phyloP scores from a whole-genome alignment of 352 stramenopile genomes.

The Thalassiosira allenii region DNA sequence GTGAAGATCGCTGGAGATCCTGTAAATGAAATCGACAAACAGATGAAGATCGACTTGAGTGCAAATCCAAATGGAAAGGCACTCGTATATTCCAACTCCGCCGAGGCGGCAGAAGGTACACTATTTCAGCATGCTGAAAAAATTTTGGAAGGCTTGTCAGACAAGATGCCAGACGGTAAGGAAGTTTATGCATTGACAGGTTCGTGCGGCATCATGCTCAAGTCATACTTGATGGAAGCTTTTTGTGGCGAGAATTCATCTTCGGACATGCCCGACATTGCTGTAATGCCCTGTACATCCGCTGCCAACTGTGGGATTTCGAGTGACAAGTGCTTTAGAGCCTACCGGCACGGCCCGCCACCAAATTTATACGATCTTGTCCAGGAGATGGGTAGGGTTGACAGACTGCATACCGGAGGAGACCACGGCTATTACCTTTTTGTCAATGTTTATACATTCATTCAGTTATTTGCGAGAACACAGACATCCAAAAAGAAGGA shows the following conservation, averaged over 20 bases:
- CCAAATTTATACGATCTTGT: not conserved
- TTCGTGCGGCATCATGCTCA: constrained; percentile 13
- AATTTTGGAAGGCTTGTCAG: not conserved
- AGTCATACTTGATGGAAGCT: constrained; percentile 16
- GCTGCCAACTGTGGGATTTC: constrained; percentile 15
- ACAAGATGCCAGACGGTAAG: not conserved
- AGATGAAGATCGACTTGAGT: not conserved
- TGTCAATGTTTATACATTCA: constrained; percentile 12
- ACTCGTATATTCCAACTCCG: constrained; percentile 18
- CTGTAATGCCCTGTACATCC: constrained; percentile 1
- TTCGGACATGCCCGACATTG: not conserved
- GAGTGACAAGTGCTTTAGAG: not conserved
- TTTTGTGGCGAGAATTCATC: constrained; percentile 1
- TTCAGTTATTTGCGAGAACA: not conserved
- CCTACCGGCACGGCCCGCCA: not conserved
- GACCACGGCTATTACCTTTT: not conserved
- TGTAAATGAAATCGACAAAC: not conserved
- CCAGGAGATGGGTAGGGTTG: constrained; percentile 8
- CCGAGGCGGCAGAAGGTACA: not conserved
- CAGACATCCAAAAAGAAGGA: not conserved
- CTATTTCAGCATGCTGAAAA: not conserved
- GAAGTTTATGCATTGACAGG: constrained; percentile 19
- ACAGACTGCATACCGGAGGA: not conserved
- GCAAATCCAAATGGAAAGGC: not conserved
- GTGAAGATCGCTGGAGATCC: not conserved